A percentile compares a stretch with the other conserved stretches of the same genome.
phyloP scores from a whole-genome alignment of 805 yeast species.

The Kregervanrija delftensis region DNA sequence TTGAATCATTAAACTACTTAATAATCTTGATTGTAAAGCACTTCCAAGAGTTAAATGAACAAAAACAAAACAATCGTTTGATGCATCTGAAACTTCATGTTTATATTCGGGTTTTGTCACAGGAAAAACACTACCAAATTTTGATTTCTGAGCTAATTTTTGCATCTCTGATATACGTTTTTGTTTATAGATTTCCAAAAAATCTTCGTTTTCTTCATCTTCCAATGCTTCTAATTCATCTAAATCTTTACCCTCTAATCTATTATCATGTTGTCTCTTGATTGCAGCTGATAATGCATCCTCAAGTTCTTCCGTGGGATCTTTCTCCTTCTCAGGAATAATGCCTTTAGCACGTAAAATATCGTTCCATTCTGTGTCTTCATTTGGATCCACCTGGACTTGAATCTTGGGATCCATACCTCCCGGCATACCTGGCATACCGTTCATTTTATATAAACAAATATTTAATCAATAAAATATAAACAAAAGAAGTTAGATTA shows the following conservation, averaged over 20 bases:
- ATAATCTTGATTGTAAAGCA: slow-evolving; percentile 64
- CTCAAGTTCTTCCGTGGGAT: slow-evolving; percentile 82
- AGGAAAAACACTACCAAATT: slow-evolving; percentile 71
- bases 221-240: slow-evolving; percentile 84
- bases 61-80: slow-evolving; percentile 57
- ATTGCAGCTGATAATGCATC: slow-evolving; percentile 83
- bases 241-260: slow-evolving; percentile 69
- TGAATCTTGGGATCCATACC: slow-evolving; percentile 50
- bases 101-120: slow-evolving; percentile 85
- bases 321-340: slow-evolving; percentile 85
- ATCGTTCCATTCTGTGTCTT: slow-evolving; percentile 99
- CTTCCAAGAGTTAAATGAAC: slow-evolving; percentile 71
- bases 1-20: slow-evolving; percentile 48
- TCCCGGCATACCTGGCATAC: slow-evolving; percentile 6
- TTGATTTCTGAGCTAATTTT: slow-evolving; percentile 45
- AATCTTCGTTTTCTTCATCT: slow-evolving; percentile 91
- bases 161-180: slow-evolving; percentile 73
- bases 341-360: slow-evolving; percentile 84
- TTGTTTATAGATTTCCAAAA: slow-evolving; percentile 66
- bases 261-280: slow-evolving; percentile 68
- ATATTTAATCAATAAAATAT: background rate
- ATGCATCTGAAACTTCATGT: slow-evolving; percentile 77
- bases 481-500: background rate
- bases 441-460: background rate
- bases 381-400: slow-evolving; percentile 88